Evolutionary conservation across 805 yeast genomes (phyloP).

Genomic region (Candida railenensis): DNA sequence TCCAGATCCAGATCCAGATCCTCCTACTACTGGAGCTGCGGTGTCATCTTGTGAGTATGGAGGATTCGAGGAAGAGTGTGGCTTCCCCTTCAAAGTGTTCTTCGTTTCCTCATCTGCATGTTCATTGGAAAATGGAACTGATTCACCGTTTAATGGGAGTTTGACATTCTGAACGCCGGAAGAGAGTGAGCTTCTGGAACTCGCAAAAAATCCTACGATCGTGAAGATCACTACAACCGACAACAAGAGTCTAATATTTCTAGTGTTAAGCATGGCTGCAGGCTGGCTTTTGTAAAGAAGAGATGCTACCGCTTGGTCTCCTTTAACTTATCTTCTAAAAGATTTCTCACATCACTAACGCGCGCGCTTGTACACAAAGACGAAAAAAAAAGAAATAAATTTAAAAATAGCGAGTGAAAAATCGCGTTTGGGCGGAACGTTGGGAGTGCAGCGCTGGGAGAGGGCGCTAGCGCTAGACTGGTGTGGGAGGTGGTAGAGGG

Average conservation of each 20-base stretch:
- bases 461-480: no score
- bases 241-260: constrained; percentile 52
- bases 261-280: constrained; percentile 32
- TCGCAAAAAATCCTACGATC: constrained; percentile 48
- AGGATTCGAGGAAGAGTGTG: constrained; percentile 34
- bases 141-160: constrained; percentile 22
- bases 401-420: no score
- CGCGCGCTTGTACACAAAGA: no score
- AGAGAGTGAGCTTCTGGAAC: constrained; percentile 40
- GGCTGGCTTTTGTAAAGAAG: neutral
- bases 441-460: no score
- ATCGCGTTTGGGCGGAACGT: no score
- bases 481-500: no score
- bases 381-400: neutral
- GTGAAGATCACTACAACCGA: constrained; percentile 52
- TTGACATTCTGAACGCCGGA: constrained; percentile 30
- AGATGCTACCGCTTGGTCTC: neutral
- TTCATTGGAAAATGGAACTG: constrained; percentile 18
- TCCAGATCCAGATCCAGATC: constrained; percentile 8
- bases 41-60: constrained; percentile 27
- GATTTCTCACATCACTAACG: no score
- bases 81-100: constrained; percentile 32
- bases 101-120: constrained; percentile 15
- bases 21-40: constrained; percentile 10
- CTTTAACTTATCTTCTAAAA: no score